Evolutionary conservation across 768 basidiomycete genomes (phyloP).

Genomic region (Lyophyllum semitale): DNA sequence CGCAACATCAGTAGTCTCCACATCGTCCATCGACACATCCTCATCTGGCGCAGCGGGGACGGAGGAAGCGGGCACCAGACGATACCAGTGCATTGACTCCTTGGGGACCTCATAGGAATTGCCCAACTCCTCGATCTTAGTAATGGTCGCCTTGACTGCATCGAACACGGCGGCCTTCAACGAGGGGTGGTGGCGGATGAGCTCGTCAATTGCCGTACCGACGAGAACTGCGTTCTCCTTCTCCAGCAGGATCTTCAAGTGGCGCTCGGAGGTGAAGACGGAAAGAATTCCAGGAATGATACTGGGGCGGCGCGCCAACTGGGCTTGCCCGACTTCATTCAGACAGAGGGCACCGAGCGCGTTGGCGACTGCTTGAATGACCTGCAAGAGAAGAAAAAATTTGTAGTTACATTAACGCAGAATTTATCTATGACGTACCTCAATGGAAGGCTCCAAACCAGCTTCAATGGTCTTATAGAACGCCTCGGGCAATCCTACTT

Average conservation of each 20-base stretch:
- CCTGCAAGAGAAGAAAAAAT: slow-evolving; percentile 41
- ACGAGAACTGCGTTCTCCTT: slow-evolving; percentile 91
- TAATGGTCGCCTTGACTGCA: slow-evolving; percentile 68
- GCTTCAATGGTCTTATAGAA: slow-evolving; percentile 87
- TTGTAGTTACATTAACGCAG: background rate
- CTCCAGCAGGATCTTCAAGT: slow-evolving; percentile 83
- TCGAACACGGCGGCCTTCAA: slow-evolving; percentile 82
- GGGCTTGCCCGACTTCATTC: slow-evolving; percentile 85
- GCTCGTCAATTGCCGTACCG: slow-evolving; percentile 90
- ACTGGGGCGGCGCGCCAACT: slow-evolving; percentile 72
- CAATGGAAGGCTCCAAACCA: slow-evolving; percentile 84
- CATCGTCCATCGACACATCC: slow-evolving; percentile 55
- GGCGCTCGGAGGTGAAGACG: slow-evolving; percentile 83
- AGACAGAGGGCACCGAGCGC: slow-evolving; percentile 96
- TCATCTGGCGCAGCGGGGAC: slow-evolving; percentile 21
- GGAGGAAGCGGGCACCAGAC: slow-evolving; percentile 37
- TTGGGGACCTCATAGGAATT: slow-evolving; percentile 54
- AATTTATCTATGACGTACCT: slow-evolving; percentile 47
- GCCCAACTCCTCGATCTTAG: slow-evolving; percentile 76
- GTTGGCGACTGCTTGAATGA: slow-evolving; percentile 90
- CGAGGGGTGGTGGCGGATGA: slow-evolving; percentile 92
- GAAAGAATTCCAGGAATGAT: slow-evolving; percentile 86
- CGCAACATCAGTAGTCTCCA: slow-evolving; percentile 19
- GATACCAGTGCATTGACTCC: slow-evolving; percentile 70
- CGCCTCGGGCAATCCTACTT: slow-evolving; percentile 83